Evolutionary conservation across 2,329 filamentous ascomycete genomes (phyloP).

Genomic region (Arthrobotrys sinensis): DNA sequence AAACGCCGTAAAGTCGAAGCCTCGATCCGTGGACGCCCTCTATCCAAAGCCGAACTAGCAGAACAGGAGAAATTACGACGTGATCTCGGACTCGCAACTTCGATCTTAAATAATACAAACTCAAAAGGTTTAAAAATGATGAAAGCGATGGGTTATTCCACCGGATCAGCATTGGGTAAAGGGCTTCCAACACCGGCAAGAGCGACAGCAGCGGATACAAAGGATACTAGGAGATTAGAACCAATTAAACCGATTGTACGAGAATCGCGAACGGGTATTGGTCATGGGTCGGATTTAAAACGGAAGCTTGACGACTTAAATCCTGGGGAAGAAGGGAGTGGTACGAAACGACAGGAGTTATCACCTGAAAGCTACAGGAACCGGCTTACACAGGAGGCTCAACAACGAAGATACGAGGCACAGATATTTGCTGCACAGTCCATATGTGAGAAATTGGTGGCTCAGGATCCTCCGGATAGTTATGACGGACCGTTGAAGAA

Average conservation of each 20-base stretch:
- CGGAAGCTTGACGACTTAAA: conserved; percentile 78
- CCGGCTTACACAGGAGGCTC: conserved; percentile 78
- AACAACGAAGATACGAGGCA: conserved; percentile 78
- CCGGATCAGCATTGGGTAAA: conserved; percentile 81
- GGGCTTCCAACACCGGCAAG: conserved; percentile 66
- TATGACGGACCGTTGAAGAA: conserved; percentile 63
- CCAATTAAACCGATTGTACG: conserved; percentile 76
- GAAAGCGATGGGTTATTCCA: conserved; percentile 91
- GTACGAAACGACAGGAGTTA: conserved; percentile 75
- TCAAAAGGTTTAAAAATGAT: conserved; percentile 94
- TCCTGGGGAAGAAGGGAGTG: conserved; percentile 66
- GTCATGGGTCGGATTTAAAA: conserved; percentile 86
- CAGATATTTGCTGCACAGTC: conserved; percentile 84
- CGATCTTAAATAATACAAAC: conserved; percentile 75
- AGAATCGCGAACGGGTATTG: conserved; percentile 88
- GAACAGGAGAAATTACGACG: conserved; percentile 80
- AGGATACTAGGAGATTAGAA: conserved; percentile 66
- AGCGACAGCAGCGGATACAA: conserved; percentile 68
- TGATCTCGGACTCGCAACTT: conserved; percentile 82
- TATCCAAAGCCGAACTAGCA: conserved; percentile 87
- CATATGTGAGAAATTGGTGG: conserved; percentile 82
- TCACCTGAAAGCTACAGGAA: conserved; percentile 82
- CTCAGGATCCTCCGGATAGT: conserved; percentile 68
- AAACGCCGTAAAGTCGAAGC: conserved; percentile 69
- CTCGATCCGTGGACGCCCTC: conserved; percentile 77